Conservation (phyloP, 306 rosid species). For the Dicorynia guianensis region DNA sequence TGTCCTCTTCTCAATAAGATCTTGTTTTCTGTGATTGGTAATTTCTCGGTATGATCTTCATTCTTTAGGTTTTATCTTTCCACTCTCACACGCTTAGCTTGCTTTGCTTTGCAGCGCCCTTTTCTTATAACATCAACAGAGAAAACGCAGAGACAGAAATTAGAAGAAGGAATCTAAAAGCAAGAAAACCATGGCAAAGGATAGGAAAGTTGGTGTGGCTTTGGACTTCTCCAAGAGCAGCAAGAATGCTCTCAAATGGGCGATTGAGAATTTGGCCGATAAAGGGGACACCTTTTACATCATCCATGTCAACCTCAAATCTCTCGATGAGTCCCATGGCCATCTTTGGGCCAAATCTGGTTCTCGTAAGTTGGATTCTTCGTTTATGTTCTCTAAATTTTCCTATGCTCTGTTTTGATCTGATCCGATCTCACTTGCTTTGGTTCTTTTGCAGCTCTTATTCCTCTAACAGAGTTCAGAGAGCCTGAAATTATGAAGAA, state of each 20-base stretch:
- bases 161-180: background rate
- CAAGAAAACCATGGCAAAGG: constrained; percentile 61
- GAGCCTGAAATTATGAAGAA: constrained; percentile 71
- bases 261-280: constrained; percentile 78
- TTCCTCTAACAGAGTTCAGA: constrained; percentile 79
- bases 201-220: constrained; percentile 82
- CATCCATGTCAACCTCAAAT: constrained; percentile 62
- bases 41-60: no score
- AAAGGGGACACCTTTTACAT: constrained; percentile 81
- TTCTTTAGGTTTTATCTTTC: background rate
- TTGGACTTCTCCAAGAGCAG: constrained; percentile 88
- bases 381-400: background rate
- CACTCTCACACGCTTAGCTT: background rate
- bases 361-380: constrained; percentile 59
- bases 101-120: background rate
- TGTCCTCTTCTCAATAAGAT: no score
- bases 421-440: constrained; percentile 28
- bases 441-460: constrained; percentile 58
- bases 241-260: constrained; percentile 91
- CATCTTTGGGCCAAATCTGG: constrained; percentile 73
- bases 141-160: background rate
- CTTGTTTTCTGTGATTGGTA: no score
- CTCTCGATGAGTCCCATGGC: constrained; percentile 53
- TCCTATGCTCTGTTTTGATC: background rate
- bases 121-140: background rate